Conservation (phyloP, 345 rosid genomes). For the Boechera stricta region DNA sequence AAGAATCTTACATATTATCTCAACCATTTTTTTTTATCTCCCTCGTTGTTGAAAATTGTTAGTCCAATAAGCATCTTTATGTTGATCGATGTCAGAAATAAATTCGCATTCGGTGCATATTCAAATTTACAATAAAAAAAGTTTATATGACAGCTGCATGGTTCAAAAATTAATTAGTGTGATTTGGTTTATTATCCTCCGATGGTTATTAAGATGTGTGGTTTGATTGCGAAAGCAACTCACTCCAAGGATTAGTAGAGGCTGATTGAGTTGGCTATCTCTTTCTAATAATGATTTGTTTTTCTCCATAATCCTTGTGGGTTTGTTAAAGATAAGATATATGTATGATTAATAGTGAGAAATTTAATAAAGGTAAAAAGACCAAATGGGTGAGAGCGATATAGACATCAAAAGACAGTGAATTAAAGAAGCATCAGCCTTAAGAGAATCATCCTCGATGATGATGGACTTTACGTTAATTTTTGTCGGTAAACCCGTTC, state of each 20-base stretch:
- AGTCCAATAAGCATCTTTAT: constrained; percentile 8
- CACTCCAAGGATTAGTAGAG: constrained; percentile 22
- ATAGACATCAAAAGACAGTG: background rate
- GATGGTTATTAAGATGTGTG: background rate
- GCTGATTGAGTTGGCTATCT: constrained; percentile 33
- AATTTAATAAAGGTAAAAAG: constrained; percentile 32
- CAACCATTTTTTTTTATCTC: background rate
- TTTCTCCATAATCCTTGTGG: constrained; percentile 41
- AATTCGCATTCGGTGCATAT: background rate
- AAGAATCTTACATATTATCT: constrained; percentile 19
- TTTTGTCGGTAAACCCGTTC: constrained; percentile 39
- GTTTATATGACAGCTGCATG: background rate
- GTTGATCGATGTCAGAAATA: background rate
- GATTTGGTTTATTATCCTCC: background rate
- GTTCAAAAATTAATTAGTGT: background rate
- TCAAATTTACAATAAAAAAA: background rate
- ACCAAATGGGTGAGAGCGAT: constrained; percentile 31
- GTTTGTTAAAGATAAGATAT: constrained; percentile 48
- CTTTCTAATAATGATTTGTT: constrained; percentile 36
- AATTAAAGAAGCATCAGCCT: constrained; percentile 14
- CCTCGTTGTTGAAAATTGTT: background rate
- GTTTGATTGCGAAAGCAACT: constrained; percentile 20
- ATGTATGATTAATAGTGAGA: constrained; percentile 40
- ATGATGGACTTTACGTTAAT: constrained; percentile 7
- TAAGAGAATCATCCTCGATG: constrained; percentile 9